Evolutionary conservation across 768 basidiomycete species (phyloP).

Genomic region (Tephrocybe rancida): DNA sequence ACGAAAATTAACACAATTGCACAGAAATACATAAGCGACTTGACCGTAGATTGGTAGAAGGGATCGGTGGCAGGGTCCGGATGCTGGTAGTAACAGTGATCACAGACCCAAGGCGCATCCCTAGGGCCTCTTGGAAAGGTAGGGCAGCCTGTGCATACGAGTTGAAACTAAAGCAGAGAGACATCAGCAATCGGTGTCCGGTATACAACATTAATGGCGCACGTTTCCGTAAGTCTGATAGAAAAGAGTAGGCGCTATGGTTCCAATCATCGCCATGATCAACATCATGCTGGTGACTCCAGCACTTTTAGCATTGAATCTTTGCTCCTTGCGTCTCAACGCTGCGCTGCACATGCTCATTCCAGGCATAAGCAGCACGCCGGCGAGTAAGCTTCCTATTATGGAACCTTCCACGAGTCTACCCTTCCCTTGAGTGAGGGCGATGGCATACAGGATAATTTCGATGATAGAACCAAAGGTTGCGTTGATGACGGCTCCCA

Average conservation of each 20-base stretch:
- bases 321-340: constrained; percentile 88
- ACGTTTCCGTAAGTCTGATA: constrained; percentile 99
- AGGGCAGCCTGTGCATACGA: constrained; percentile 84
- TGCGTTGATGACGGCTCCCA: constrained; percentile 99
- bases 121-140: constrained; percentile 35
- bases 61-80: constrained; percentile 92
- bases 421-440: constrained; percentile 88
- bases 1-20: constrained; percentile 89
- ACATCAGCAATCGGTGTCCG: neutral
- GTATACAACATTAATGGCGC: constrained; percentile 34
- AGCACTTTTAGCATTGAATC: constrained; percentile 98
- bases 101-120: constrained; percentile 77
- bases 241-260: constrained; percentile 92
- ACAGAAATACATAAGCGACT: constrained; percentile 95
- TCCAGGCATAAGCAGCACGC: constrained; percentile 96
- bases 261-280: constrained; percentile 99
- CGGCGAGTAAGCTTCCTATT: constrained; percentile 92
- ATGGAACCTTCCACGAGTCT: constrained; percentile 96
- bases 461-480: constrained; percentile 99
- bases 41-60: constrained; percentile 96
- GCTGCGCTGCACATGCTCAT: constrained; percentile 94
- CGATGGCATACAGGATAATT: constrained; percentile 90
- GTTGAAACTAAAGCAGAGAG: constrained; percentile 67
- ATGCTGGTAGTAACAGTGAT: constrained; percentile 93
- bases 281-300: constrained; percentile 99